Evolutionary conservation across 176 grass and related monocot genomes (phyloP).

Genomic region (Carex myosuroides): DNA sequence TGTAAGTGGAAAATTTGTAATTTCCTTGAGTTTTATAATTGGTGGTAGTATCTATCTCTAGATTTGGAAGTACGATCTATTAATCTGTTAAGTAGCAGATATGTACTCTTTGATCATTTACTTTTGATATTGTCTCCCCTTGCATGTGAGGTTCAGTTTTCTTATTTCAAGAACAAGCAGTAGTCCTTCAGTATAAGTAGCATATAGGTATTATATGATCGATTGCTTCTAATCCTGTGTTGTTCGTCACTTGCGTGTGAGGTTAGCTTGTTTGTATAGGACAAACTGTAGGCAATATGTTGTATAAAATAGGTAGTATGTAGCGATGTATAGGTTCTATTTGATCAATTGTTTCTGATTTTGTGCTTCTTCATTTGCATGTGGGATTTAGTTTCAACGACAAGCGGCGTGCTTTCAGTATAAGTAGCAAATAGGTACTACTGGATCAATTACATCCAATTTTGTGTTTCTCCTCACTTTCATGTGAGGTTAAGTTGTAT

Average conservation of each 20-base stretch:
- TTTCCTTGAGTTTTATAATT: background rate
- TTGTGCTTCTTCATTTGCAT: background rate
- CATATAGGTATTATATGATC: background rate
- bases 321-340: background rate
- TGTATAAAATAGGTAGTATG: background rate
- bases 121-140: background rate
- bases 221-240: background rate
- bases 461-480: background rate
- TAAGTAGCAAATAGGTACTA: background rate
- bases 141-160: background rate
- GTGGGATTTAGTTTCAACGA: background rate
- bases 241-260: background rate
- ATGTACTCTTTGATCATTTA: background rate
- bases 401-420: background rate
- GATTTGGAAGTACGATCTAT: slow-evolving; percentile 6
- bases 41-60: background rate
- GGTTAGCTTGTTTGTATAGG: background rate
- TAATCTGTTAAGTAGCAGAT: background rate
- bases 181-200: background rate
- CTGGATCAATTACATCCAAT: background rate
- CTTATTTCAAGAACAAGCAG: background rate
- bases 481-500: background rate
- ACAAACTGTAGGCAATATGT: background rate
- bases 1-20: slow-evolving; percentile 32
- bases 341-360: background rate